Conservation (phyloP, 2,329 filamentous ascomycete species). For the Bipolaris zeicola region DNA sequence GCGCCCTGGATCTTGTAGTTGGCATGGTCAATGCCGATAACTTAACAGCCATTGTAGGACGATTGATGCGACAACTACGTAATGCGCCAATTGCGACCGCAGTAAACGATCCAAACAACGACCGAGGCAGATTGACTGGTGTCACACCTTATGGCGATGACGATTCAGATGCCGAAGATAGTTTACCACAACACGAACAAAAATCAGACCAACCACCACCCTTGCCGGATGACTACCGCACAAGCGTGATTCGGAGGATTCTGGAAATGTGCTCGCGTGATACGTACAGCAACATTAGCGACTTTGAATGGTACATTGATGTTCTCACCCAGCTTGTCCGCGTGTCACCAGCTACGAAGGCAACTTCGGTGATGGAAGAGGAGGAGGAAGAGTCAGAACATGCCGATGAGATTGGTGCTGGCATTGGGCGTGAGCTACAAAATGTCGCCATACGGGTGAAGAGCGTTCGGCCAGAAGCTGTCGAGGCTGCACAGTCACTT, state of each 20-base stretch:
- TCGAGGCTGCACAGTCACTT: conserved; percentile 77
- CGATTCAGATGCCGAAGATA: conserved; percentile 62
- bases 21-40: conserved; percentile 94
- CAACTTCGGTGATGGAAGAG: conserved; percentile 29
- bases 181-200: conserved; percentile 58
- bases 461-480: conserved; percentile 78
- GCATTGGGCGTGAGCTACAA: conserved; percentile 82
- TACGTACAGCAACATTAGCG: conserved; percentile 81
- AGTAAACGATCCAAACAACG: conserved; percentile 53
- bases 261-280: conserved; percentile 87
- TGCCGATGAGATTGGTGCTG: conserved; percentile 62
- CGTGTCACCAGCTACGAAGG: conserved; percentile 61
- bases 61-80: conserved; percentile 81
- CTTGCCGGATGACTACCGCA: conserved; percentile 83
- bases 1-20: conserved; percentile 87
- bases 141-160: conserved; percentile 59
- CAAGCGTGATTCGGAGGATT: conserved; percentile 81
- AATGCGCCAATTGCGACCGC: conserved; percentile 66
- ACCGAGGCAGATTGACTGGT: conserved; percentile 51
- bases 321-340: conserved; percentile 84
- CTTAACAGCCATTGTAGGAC: conserved; percentile 79
- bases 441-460: conserved; percentile 92
- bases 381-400: conserved; percentile 36
- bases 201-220: conserved; percentile 59
- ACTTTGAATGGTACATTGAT: conserved; percentile 98